These are phyloP conservation scores for Taiozyma sp. DNA, from an alignment of 1,139 yeast genomes.

Conservation along the genomic window DNA sequence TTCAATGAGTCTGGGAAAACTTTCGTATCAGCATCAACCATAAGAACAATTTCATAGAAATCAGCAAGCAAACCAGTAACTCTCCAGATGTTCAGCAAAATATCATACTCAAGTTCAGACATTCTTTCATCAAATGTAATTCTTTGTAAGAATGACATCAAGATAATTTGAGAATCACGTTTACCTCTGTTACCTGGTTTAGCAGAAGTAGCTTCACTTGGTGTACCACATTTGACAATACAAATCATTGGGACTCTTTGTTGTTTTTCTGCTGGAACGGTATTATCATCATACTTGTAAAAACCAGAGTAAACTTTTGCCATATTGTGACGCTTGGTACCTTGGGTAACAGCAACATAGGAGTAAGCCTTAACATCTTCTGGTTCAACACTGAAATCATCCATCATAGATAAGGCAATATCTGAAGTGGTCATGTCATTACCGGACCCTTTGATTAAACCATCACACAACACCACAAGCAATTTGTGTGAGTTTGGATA, in stretches of 20 bases:
- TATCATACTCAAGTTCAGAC: conserved; percentile 88
- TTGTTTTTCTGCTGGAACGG: conserved; percentile 75
- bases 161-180: conserved; percentile 91
- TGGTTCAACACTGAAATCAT: conserved; percentile 64
- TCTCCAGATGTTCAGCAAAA: conserved; percentile 74
- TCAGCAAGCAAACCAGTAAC: conserved; percentile 87
- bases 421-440: conserved; percentile 86
- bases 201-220: conserved; percentile 67
- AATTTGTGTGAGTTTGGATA: conserved; percentile 93
- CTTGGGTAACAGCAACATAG: conserved; percentile 92
- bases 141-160: conserved; percentile 90
- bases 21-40: conserved; percentile 98
- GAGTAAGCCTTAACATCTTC: conserved; percentile 77
- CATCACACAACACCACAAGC: conserved; percentile 84
- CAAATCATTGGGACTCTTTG: conserved; percentile 83
- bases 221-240: conserved; percentile 90
- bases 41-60: conserved; percentile 75
- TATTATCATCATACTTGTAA: conserved; percentile 70
- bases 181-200: conserved; percentile 99
- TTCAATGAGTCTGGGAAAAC: conserved; percentile 87
- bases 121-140: conserved; percentile 94
- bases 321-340: conserved; percentile 91
- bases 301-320: conserved; percentile 94
- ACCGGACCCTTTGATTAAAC: conserved; percentile 90
- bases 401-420: conserved; percentile 80